Evolutionary conservation across 441 rosid species (phyloP).

Genomic region (Mallotus japonicus): DNA sequence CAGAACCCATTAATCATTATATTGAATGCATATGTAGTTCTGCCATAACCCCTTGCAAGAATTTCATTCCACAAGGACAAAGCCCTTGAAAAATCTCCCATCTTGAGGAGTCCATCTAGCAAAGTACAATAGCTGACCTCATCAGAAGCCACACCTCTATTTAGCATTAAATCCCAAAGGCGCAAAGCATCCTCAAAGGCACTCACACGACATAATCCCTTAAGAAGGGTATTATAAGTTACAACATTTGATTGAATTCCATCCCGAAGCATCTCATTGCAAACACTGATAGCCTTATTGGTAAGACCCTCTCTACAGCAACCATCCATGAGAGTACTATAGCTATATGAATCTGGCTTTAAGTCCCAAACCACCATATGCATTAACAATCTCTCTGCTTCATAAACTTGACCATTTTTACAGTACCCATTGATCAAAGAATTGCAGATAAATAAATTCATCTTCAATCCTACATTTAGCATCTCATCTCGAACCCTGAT

Average conservation of each 20-base stretch:
- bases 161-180: conserved; percentile 64
- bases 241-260: conserved; percentile 51
- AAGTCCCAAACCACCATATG: conserved; percentile 57
- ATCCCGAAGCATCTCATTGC: conserved; percentile 46
- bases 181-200: conserved; percentile 54
- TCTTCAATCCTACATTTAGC: conserved; percentile 55
- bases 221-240: conserved; percentile 70
- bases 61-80: conserved; percentile 64
- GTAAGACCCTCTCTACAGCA: conserved; percentile 54
- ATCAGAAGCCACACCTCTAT: conserved; percentile 44
- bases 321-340: conserved; percentile 74
- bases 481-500: conserved; percentile 56
- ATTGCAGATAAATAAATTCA: conserved; percentile 68
- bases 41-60: conserved; percentile 60
- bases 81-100: conserved; percentile 55
- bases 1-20: conserved; percentile 73
- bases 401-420: conserved; percentile 46
- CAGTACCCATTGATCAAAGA: conserved; percentile 78
- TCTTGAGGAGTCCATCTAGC: conserved; percentile 64
- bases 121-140: conserved; percentile 63
- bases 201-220: conserved; percentile 57
- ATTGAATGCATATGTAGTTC: conserved; percentile 54
- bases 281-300: conserved; percentile 58
- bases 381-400: conserved; percentile 46
- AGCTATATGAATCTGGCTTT: conserved; percentile 70